A percentile compares a stretch with the other conserved stretches of the same genome.
Evolutionary conservation across 352 stramenopile genomes (phyloP).

Genomic region (Phytophthora cajani): DNA sequence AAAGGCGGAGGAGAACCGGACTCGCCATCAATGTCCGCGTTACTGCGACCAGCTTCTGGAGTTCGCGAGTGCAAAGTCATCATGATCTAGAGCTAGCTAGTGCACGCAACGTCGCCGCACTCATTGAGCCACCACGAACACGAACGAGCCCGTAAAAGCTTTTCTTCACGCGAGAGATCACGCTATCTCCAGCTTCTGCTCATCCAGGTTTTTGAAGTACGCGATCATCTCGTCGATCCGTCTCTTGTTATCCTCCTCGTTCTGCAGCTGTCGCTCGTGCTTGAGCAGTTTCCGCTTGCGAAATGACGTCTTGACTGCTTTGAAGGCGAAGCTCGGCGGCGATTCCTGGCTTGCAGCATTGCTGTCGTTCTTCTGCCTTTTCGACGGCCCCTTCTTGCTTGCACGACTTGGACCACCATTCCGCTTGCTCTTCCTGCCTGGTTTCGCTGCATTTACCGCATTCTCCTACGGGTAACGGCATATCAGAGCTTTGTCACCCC

Average conservation of each 20-base stretch:
- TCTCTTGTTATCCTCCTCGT: constrained; percentile 53
- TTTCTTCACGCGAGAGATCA: constrained; percentile 15
- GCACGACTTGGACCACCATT: constrained; percentile 2
- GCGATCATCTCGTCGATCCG: constrained; percentile 61
- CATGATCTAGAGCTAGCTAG: constrained; percentile 18
- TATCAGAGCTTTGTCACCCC: not conserved
- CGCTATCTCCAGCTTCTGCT: constrained; percentile 55
- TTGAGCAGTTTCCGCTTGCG: constrained; percentile 53
- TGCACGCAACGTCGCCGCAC: not conserved
- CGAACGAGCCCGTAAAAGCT: not conserved
- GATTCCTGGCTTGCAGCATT: constrained; percentile 45
- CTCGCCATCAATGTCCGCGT: constrained; percentile 69
- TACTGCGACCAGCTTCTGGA: constrained; percentile 77
- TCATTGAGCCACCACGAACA: not conserved
- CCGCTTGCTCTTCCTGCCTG: constrained; percentile 26
- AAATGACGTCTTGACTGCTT: constrained; percentile 51
- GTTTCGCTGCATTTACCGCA: constrained; percentile 22
- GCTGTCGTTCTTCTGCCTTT: constrained; percentile 17
- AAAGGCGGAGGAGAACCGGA: constrained; percentile 80
- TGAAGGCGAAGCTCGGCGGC: constrained; percentile 60
- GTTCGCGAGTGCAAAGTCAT: constrained; percentile 42
- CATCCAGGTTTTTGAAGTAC: constrained; percentile 71
- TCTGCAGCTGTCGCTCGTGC: constrained; percentile 36
- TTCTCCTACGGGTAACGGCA: constrained; percentile 35
- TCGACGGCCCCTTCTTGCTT: constrained; percentile 22